Percentiles rank a stretch among this genome's conserved stretches.
Evolutionary conservation across 2,329 filamentous ascomycete species (phyloP).

Genomic region (Curvularia spicifera): DNA sequence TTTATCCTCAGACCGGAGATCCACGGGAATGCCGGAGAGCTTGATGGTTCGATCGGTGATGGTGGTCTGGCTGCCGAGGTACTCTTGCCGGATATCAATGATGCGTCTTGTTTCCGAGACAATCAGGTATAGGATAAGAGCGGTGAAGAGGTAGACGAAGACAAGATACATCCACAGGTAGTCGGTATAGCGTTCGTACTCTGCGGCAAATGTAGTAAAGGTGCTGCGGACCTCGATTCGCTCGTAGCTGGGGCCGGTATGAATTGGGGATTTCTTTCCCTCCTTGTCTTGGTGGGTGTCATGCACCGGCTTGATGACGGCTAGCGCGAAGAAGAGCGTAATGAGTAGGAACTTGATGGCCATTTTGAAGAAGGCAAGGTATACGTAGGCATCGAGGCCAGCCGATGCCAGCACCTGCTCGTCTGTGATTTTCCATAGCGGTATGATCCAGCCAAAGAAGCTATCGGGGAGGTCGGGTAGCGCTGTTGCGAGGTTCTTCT

Average conservation of each 20-base stretch:
- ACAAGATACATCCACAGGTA: constrained; percentile 92
- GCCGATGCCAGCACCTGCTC: constrained; percentile 88
- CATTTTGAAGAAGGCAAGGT: constrained; percentile 95
- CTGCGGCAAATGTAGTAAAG: constrained; percentile 29
- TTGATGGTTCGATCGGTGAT: constrained; percentile 94
- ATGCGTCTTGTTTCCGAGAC: constrained; percentile 83
- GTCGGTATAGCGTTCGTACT: constrained; percentile 54
- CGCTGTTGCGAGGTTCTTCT: constrained; percentile 66
- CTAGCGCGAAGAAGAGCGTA: constrained; percentile 80
- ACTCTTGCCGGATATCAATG: constrained; percentile 85
- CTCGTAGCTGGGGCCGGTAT: constrained; percentile 19
- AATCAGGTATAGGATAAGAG: constrained; percentile 80
- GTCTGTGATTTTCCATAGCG: constrained; percentile 82
- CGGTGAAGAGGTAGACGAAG: constrained; percentile 94
- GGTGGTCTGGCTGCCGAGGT: constrained; percentile 92
- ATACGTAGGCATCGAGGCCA: constrained; percentile 95
- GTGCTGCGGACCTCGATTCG: constrained; percentile 31
- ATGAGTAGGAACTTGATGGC: constrained; percentile 80
- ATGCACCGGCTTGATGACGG: constrained; percentile 87
- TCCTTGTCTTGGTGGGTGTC: constrained; percentile 60
- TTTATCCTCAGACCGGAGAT: constrained; percentile 79
- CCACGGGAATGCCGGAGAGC: constrained; percentile 82
- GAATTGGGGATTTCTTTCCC: constrained; percentile 38
- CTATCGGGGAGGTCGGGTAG: constrained; percentile 82
- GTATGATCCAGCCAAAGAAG: constrained; percentile 92